phyloP scores from a whole-genome alignment of 768 basidiomycete genomes.

The Russula olivacea region DNA sequence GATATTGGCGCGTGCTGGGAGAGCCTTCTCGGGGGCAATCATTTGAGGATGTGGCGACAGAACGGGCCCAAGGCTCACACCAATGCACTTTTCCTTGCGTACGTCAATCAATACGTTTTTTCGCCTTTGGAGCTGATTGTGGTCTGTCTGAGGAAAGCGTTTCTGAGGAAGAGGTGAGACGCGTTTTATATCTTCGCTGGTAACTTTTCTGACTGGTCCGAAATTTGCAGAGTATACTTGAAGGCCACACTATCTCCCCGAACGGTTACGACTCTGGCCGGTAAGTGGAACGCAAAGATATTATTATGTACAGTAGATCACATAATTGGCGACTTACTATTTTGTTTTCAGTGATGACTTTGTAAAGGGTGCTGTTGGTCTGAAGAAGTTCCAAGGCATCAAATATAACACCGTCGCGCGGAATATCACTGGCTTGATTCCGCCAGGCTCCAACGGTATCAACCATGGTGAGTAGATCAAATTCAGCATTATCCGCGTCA shows the following conservation, averaged over 20 bases:
- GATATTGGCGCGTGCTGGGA: conserved; percentile 40
- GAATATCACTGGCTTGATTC: conserved; percentile 49
- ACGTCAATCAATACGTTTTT: conserved; percentile 12
- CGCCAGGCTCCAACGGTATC: conserved; percentile 45
- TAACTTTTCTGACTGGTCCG: background rate
- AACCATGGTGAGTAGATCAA: conserved; percentile 41
- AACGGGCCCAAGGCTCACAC: conserved; percentile 31
- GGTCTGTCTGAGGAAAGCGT: background rate
- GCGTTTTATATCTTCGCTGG: background rate
- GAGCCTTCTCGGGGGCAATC: conserved; percentile 28
- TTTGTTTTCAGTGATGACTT: conserved; percentile 13
- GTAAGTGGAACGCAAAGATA: conserved; percentile 13
- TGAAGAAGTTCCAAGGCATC: conserved; percentile 12
- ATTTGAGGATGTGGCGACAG: conserved; percentile 30
- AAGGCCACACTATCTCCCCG: conserved; percentile 28
- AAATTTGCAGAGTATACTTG: conserved; percentile 12
- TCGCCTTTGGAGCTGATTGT: background rate
- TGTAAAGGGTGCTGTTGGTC: conserved; percentile 4
- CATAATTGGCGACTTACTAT: background rate
- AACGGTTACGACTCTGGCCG: conserved; percentile 34
- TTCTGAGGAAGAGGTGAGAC: conserved; percentile 26
- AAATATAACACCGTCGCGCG: conserved; percentile 42
- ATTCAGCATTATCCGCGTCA: too few species aligned
- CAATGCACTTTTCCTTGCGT: conserved; percentile 35
- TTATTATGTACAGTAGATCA: too few species aligned